Evolutionary conservation across 306 rosid genomes (phyloP), one percentile per base, ranked within the genome.

Genomic region (Quercus dentata): DNA sequence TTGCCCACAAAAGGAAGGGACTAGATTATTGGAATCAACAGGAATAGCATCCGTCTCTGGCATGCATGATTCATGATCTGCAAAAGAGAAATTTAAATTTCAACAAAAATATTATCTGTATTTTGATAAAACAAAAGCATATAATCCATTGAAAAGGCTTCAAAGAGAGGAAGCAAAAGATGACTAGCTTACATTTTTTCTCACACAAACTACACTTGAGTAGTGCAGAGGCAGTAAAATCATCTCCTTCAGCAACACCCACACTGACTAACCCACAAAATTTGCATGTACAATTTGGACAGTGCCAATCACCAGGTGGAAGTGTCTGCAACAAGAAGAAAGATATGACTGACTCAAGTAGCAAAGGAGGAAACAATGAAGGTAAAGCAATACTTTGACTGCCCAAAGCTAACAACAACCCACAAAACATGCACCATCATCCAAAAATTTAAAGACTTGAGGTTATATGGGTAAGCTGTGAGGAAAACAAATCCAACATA

Each of bases 291-390:
- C 99, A 96, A 80, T 96, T 93, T 73, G 97, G 94, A 81, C 99
- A 96, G 77, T 84, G 92, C 99, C 99, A 96, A 68, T 96, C 99
- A 71, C 97, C 99, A 1, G 88, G 87, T 28, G 99, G 98, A 81
- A 89, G 97, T 90, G 87, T 90, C 99, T 93, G 92, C 67, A 57
- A 54, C 74, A 68, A 81, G 46, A 88, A 83, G 30, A 79, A 35
- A 75, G 61, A 76, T 59, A 76, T 19, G 44, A 83, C 59, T 51
- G 73, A 71, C 82, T 76, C 67, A 81, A 12, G 62, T 56, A 46
- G 18, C 20, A 35, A 7, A 41, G 35, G 35, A 41, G 57, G 13
- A n/a, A 12, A 59, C 63, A 79, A 73, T 71, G 25, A 65, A 51
- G 44, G 38, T 41, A 75, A 71, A 30, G 23, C 61, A 61, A 82